These are phyloP conservation scores for Lepidium africanum DNA, from an alignment of 345 rosid genomes.

Conservation along the genomic window DNA sequence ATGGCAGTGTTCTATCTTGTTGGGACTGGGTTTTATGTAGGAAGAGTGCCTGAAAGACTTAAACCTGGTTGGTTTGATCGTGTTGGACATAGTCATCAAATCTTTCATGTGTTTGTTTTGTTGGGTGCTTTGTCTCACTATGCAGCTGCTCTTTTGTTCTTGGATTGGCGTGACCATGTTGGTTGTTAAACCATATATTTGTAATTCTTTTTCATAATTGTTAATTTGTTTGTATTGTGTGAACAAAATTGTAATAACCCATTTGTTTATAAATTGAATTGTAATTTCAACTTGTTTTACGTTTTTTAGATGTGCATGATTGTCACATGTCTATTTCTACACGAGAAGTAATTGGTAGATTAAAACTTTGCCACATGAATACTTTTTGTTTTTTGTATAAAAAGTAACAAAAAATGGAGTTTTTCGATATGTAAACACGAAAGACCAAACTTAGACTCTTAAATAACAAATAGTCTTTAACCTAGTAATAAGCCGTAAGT, in stretches of 20 bases:
- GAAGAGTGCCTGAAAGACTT: conserved; percentile 69
- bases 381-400: too few relatives aligned
- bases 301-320: background rate
- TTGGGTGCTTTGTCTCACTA: conserved; percentile 91
- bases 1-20: conserved; percentile 76
- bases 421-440: too few relatives aligned
- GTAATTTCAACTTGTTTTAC: background rate
- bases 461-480: too few relatives aligned
- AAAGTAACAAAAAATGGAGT: too few relatives aligned
- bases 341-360: too few relatives aligned
- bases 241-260: conserved; percentile 4
- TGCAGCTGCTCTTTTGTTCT: conserved; percentile 60
- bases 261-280: conserved; percentile 3
- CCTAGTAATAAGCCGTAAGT: too few relatives aligned
- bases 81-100: conserved; percentile 86
- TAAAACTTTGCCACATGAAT: too few relatives aligned
- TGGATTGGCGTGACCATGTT: conserved; percentile 64
- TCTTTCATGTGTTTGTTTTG: conserved; percentile 80
- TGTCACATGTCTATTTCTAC: too few relatives aligned
- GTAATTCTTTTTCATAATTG: background rate
- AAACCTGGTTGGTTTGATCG: conserved; percentile 84
- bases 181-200: conserved; percentile 33
- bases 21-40: conserved; percentile 64
- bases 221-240: conserved; percentile 9
- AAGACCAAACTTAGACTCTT: too few relatives aligned